Conservation (phyloP, 805 yeast species). For the Pichia gijzeniarum region DNA sequence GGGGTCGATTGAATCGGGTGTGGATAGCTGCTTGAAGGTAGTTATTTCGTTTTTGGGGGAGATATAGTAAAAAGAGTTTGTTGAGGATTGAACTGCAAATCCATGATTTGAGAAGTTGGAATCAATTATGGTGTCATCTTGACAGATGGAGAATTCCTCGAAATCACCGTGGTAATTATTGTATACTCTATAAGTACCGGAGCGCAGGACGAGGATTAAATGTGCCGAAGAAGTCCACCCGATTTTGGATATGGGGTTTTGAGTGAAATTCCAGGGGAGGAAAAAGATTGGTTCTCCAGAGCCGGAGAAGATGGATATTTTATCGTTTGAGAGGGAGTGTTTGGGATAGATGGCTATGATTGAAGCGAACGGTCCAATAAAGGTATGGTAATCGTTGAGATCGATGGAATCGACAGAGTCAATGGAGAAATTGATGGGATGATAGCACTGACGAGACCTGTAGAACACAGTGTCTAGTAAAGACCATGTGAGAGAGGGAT, state of each 20-base stretch:
- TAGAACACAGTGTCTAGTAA: slow-evolving; percentile 66
- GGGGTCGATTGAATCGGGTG: slow-evolving; percentile 28
- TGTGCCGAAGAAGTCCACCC: slow-evolving; percentile 49
- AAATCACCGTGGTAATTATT: slow-evolving; percentile 64
- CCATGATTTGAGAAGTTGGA: slow-evolving; percentile 37
- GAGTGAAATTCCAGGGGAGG: slow-evolving; percentile 42
- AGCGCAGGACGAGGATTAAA: slow-evolving; percentile 47
- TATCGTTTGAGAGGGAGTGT: slow-evolving; percentile 1
- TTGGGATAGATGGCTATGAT: slow-evolving; percentile 45
- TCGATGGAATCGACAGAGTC: slow-evolving; percentile 19
- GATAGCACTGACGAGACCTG: slow-evolving; percentile 51
- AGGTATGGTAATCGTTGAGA: slow-evolving; percentile 34
- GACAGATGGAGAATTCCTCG: slow-evolving; percentile 38
- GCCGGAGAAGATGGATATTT: slow-evolving; percentile 30
- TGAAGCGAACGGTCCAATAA: slow-evolving; percentile 48
- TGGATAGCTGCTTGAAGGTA: background rate
- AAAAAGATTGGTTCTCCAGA: slow-evolving; percentile 27
- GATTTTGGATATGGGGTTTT: slow-evolving; percentile 43
- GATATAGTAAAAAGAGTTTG: slow-evolving; percentile 37
- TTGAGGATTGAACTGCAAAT: slow-evolving; percentile 37
- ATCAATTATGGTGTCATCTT: background rate
- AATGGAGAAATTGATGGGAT: slow-evolving; percentile 40
- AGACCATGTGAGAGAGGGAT: slow-evolving; percentile 58
- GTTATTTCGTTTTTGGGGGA: background rate
- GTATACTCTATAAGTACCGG: slow-evolving; percentile 51